A percentile compares a stretch with the other conserved stretches of the same genome.
Conservation (phyloP, 768 basidiomycete species). For the Leucocoprinus birnbaumii region DNA sequence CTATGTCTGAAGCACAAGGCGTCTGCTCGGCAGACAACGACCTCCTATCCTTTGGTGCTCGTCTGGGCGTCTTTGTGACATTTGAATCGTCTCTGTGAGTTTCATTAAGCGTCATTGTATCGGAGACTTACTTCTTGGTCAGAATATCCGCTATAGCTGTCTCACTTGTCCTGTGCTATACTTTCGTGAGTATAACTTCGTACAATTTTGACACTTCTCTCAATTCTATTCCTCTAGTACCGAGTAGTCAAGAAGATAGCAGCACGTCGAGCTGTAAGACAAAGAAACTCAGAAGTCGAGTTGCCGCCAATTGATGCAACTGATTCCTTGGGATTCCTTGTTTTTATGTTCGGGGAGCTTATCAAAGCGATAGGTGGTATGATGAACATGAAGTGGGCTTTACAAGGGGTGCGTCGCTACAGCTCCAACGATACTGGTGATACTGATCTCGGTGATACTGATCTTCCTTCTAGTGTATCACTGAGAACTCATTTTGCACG, state of each 20-base stretch:
- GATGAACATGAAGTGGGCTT: conserved; percentile 33
- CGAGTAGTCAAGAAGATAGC: neutral
- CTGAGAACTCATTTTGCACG: conserved; percentile 29
- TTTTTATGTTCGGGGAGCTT: conserved; percentile 38
- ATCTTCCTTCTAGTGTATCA: conserved; percentile 19
- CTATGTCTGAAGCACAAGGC: no score
- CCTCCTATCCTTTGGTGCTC: neutral
- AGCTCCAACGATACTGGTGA: no score
- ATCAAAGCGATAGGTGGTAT: conserved; percentile 33
- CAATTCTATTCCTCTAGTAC: neutral
- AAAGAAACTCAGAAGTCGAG: neutral
- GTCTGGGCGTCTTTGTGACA: neutral
- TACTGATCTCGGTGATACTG: no score
- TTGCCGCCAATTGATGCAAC: conserved; percentile 14
- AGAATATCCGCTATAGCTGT: neutral
- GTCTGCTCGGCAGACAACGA: neutral
- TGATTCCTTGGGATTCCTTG: conserved; percentile 34
- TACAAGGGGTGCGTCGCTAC: conserved; percentile 17
- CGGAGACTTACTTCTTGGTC: neutral
- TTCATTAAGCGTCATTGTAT: no score
- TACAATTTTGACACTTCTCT: neutral
- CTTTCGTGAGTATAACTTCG: neutral
- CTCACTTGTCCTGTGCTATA: neutral
- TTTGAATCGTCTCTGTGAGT: neutral
- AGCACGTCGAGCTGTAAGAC: neutral